Evolutionary conservation across 495 filamentous ascomycete genomes (phyloP).

Genomic region (Xylaria nigripes): DNA sequence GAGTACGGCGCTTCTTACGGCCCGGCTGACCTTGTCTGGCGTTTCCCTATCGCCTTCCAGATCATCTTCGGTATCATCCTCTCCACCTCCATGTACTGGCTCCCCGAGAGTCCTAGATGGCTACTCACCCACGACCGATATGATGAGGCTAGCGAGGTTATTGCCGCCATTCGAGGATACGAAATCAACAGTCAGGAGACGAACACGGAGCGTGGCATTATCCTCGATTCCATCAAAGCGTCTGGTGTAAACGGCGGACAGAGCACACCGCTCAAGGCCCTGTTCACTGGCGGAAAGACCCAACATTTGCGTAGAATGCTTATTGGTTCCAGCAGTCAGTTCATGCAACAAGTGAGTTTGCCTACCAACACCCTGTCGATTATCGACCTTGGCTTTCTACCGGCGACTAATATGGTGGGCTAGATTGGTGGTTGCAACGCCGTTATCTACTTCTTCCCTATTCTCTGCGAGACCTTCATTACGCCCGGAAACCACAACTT

Average conservation of each 20-base stretch:
- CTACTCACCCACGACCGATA: constrained; percentile 58
- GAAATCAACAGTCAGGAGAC: constrained; percentile 51
- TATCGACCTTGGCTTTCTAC: not conserved
- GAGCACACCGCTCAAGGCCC: constrained; percentile 46
- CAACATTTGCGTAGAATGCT: constrained; percentile 59
- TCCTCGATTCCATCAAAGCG: constrained; percentile 56
- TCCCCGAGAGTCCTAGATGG: constrained; percentile 74
- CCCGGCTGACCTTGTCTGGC: constrained; percentile 56
- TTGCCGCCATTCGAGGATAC: constrained; percentile 58
- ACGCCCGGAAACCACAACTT: constrained; percentile 41
- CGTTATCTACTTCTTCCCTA: constrained; percentile 77
- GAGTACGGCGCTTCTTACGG: constrained; percentile 71
- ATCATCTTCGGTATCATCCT: constrained; percentile 64
- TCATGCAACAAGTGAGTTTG: constrained; percentile 64
- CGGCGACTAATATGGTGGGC: not conserved
- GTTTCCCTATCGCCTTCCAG: constrained; percentile 80
- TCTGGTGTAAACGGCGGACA: constrained; percentile 48
- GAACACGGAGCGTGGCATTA: constrained; percentile 50
- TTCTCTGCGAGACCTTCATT: constrained; percentile 64
- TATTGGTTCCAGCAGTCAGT: constrained; percentile 53
- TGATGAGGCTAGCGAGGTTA: constrained; percentile 59
- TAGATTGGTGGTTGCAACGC: constrained; percentile 60
- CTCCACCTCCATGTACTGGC: constrained; percentile 52
- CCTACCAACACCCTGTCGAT: not conserved
- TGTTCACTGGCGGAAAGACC: constrained; percentile 55